Percentiles rank a stretch among this genome's conserved stretches.
These are phyloP conservation scores for Bryoerythrophyllum caledonicum DNA, from an alignment of 225 moss, liverwort and hornwort genomes.

Conservation along the genomic window DNA sequence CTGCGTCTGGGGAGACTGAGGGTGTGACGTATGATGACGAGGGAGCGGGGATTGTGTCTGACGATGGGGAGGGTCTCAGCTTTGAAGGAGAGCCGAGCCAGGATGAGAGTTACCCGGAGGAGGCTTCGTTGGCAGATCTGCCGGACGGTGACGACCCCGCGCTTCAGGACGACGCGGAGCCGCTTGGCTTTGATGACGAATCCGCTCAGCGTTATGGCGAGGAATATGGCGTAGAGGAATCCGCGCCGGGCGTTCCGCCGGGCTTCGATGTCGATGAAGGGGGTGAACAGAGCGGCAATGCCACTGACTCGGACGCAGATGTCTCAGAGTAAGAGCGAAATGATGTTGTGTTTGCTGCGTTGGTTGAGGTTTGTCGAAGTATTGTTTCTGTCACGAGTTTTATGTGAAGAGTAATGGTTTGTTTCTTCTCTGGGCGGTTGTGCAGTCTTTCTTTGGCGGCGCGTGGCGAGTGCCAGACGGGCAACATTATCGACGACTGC, in stretches of 20 bases:
- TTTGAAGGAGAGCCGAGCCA: background rate
- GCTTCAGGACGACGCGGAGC: background rate
- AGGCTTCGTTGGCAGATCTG: background rate
- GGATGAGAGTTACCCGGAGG: background rate
- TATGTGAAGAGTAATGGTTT: background rate
- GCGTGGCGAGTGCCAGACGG: background rate
- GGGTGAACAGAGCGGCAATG: background rate
- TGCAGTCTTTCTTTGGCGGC: background rate
- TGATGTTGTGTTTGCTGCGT: background rate
- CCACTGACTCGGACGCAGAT: background rate
- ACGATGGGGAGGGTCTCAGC: background rate
- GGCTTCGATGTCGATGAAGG: background rate
- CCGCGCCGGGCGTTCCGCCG: background rate
- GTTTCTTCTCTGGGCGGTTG: too few relatives aligned
- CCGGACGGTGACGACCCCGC: background rate
- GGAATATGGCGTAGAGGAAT: background rate
- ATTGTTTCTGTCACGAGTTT: background rate
- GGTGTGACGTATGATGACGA: background rate
- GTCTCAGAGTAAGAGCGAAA: background rate
- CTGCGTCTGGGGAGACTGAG: background rate
- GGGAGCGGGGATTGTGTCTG: background rate
- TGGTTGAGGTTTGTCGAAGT: background rate
- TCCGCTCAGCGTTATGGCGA: background rate
- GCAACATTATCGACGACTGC: constrained; percentile 40
- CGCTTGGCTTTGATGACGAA: background rate